These are phyloP conservation scores for Scheffersomyces titani DNA, from an alignment of 1,139 yeast species.

Conservation along the genomic window DNA sequence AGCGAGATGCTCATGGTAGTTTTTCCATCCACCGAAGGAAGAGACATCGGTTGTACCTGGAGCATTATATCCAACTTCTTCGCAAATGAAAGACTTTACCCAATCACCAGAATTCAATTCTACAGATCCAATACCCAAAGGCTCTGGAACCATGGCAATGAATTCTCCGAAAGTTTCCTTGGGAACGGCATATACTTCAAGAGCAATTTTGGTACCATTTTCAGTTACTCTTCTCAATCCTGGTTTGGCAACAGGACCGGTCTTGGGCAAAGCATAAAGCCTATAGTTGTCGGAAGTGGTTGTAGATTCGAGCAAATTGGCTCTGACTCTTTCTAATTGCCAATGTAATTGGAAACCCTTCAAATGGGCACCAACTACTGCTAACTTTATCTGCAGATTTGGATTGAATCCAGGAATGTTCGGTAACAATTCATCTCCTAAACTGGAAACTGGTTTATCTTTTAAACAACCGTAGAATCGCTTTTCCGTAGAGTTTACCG, in stretches of 20 bases:
- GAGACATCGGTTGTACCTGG: constrained; percentile 81
- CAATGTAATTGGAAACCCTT: constrained; percentile 88
- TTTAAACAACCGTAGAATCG: constrained; percentile 45
- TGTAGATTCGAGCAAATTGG: constrained; percentile 66
- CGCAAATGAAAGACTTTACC: constrained; percentile 93
- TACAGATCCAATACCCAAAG: constrained; percentile 91
- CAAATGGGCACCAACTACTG: constrained; percentile 96
- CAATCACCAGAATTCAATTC: constrained; percentile 77
- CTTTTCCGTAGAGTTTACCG: constrained; percentile 23
- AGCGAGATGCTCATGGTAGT: constrained; percentile 51
- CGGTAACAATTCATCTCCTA: constrained; percentile 33
- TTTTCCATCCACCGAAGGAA: constrained; percentile 83
- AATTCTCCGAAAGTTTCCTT: constrained; percentile 75
- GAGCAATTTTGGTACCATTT: constrained; percentile 60
- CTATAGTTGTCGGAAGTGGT: constrained; percentile 73
- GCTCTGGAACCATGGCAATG: constrained; percentile 86
- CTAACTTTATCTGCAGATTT: constrained; percentile 51
- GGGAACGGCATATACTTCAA: constrained; percentile 87
- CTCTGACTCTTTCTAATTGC: constrained; percentile 87
- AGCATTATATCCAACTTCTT: constrained; percentile 75
- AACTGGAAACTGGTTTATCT: constrained; percentile 32
- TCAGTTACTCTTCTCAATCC: constrained; percentile 72
- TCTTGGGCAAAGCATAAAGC: constrained; percentile 79
- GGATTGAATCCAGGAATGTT: constrained; percentile 38
- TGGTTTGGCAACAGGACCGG: constrained; percentile 83